phyloP scores from a whole-genome alignment of 768 basidiomycete species.

The Auricularia sp. region DNA sequence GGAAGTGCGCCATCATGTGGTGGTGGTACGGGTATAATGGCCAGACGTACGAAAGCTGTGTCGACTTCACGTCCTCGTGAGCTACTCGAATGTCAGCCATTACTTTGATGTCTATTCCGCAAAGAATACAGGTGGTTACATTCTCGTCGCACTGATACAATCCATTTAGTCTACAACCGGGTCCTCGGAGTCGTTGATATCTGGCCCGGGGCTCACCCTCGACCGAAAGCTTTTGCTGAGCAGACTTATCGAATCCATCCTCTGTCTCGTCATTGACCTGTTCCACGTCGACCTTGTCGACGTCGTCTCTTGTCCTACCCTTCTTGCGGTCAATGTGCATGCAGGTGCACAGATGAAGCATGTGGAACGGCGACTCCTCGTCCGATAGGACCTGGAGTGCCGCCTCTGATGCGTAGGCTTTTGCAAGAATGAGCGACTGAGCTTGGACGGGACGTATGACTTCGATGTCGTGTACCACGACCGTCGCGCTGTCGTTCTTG shows the following conservation, averaged over 20 bases:
- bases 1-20: slow-evolving; percentile 5
- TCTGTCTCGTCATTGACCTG: not conserved
- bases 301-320: not conserved
- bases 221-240: not conserved
- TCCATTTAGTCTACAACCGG: not conserved
- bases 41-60: slow-evolving; percentile 8
- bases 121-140: too few relatives aligned
- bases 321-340: not conserved
- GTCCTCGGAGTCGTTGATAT: not conserved
- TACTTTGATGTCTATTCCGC: too few relatives aligned
- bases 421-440: not conserved
- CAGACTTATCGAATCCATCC: not conserved
- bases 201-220: not conserved
- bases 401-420: not conserved
- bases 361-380: not conserved
- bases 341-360: not conserved
- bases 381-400: not conserved
- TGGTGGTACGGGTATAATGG: slow-evolving; percentile 4
- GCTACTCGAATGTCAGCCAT: not conserved
- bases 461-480: not conserved
- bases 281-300: not conserved
- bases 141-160: not conserved
- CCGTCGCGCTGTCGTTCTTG: slow-evolving; percentile 46
- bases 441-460: not conserved
- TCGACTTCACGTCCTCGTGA: slow-evolving; percentile 2